Evolutionary conservation across 495 filamentous ascomycete species (phyloP).

Genomic region (Xylaria telfairii): DNA sequence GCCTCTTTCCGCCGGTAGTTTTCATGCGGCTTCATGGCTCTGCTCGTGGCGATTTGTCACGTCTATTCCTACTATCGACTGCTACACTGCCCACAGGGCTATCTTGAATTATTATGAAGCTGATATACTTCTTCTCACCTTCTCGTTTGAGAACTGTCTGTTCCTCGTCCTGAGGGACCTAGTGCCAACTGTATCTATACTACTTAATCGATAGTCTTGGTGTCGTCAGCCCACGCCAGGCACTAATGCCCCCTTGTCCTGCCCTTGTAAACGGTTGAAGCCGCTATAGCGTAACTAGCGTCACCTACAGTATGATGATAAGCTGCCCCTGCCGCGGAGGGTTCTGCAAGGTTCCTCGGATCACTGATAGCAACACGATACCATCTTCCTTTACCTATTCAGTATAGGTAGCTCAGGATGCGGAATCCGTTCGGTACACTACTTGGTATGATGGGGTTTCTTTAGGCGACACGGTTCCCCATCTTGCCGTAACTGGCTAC

Average conservation of each 20-base stretch:
- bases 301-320: background rate
- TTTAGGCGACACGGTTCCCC: background rate
- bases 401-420: background rate
- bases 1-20: conserved; percentile 3
- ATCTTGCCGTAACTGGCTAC: background rate
- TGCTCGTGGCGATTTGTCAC: conserved; percentile 21
- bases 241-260: no score
- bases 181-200: no score
- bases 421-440: background rate
- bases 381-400: no score
- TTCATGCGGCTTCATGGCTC: background rate
- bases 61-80: background rate
- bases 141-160: background rate
- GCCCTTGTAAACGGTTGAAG: background rate
- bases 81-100: conserved; percentile 2
- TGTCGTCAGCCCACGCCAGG: background rate
- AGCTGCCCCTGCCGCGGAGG: background rate
- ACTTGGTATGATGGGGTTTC: background rate
- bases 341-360: background rate
- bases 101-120: background rate
- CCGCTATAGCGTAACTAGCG: background rate
- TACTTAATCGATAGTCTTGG: conserved; percentile 6
- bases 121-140: background rate
- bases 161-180: background rate
- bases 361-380: no score